phyloP scores from a whole-genome alignment of 805 yeast genomes.

The Yarrowia alimentaria region DNA sequence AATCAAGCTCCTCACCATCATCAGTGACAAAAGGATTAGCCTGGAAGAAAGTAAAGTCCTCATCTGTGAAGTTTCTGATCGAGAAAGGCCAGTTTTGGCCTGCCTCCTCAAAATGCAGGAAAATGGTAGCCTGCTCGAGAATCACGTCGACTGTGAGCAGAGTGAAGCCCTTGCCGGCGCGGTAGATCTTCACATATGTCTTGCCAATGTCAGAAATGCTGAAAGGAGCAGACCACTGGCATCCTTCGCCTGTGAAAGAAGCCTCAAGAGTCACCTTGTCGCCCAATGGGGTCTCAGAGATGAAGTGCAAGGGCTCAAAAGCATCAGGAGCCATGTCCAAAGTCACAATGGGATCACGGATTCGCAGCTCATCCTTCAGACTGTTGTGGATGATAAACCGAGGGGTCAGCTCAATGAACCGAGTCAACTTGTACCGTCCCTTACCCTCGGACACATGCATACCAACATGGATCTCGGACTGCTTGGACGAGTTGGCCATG shows the following conservation, averaged over 20 bases:
- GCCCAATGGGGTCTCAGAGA: conserved; percentile 55
- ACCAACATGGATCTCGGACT: conserved; percentile 69
- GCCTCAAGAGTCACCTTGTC: conserved; percentile 49
- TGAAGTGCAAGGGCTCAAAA: conserved; percentile 46
- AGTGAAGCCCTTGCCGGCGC: conserved; percentile 59
- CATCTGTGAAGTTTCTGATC: conserved; percentile 81
- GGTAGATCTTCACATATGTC: conserved; percentile 65
- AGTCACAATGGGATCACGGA: conserved; percentile 51
- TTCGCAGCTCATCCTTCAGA: conserved; percentile 53
- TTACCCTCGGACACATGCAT: conserved; percentile 69
- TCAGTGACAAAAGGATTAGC: conserved; percentile 69
- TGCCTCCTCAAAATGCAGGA: conserved; percentile 71
- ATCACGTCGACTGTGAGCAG: conserved; percentile 69
- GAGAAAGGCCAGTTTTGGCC: conserved; percentile 84
- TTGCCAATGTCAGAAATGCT: conserved; percentile 81
- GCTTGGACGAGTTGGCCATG: conserved; percentile 39
- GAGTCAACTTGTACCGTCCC: conserved; percentile 75
- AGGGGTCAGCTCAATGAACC: conserved; percentile 78
- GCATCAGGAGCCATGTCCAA: conserved; percentile 38
- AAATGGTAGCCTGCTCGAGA: conserved; percentile 79
- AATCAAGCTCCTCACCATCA: conserved; percentile 56
- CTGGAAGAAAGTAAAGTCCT: conserved; percentile 85
- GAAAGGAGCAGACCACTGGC: conserved; percentile 87
- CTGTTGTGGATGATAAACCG: conserved; percentile 72
- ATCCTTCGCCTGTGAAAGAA: conserved; percentile 54